These are phyloP conservation scores for Lycium barbarum DNA, from an alignment of 257 asterid genomes.

Conservation along the genomic window DNA sequence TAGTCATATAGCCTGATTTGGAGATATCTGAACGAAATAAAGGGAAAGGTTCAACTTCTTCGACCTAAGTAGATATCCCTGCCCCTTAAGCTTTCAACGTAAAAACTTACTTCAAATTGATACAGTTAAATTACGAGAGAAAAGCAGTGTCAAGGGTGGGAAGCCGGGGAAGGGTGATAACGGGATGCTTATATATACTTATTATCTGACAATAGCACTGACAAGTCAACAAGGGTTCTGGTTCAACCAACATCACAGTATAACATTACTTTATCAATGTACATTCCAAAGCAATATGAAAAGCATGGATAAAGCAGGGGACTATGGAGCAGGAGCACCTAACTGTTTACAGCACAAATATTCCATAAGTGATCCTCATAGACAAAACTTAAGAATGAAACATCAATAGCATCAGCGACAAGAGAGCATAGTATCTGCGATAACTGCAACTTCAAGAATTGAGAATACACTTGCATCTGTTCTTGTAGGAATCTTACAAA, in stretches of 20 bases:
- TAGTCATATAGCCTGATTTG: background rate
- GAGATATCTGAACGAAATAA: background rate
- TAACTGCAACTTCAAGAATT: background rate
- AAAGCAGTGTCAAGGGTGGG: background rate
- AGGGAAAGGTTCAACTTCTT: background rate
- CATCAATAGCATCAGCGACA: background rate
- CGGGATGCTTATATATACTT: background rate
- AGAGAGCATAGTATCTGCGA: background rate
- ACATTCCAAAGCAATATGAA: background rate
- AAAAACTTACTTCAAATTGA: background rate
- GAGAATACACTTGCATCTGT: constrained; percentile 12
- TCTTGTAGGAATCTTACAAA: constrained; percentile 7
- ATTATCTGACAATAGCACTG: background rate
- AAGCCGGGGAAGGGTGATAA: background rate
- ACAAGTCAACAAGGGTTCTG: background rate
- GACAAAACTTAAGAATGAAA: background rate
- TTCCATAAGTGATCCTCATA: background rate
- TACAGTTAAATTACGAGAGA: background rate
- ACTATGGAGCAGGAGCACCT: background rate
- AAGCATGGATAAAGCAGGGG: background rate
- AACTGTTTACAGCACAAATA: background rate
- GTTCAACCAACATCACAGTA: background rate
- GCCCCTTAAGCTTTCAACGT: background rate
- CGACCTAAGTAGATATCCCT: background rate
- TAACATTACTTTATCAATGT: background rate